Base-by-base conservation (phyloP, 345 rosid species). In the Aegle marmelos region DNA sequence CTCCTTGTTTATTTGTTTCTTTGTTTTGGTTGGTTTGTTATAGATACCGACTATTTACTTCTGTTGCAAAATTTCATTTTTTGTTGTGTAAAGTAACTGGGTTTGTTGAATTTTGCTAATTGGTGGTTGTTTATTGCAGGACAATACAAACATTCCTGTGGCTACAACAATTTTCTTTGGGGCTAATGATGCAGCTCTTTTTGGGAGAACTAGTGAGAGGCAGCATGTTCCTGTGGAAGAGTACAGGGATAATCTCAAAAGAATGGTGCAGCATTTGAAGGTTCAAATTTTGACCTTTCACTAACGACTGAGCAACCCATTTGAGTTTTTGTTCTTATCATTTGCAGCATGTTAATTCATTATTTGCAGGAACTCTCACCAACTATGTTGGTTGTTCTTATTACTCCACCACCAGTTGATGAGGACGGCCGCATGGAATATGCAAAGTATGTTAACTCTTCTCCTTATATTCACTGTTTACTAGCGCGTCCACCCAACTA, bases 171-270 rank as follows among this genome's bases (percentile, higher is more conserved):
- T 95, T 21, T 95, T 95, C 85, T 90, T 95, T 57, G 99, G 98
- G 70, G 99, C 98, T 53, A 95, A 95, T 83, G 99, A 95, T 85
- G 98, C 99, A 33, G 97, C 95, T 79, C 88, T 95, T 60, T 74
- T 79, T 17, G 99, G 97, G 78, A 88, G 95, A 82, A 86, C 70
- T 11, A 74, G 89, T 37, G 97, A 93, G 73, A 80, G 87, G 76
- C 98, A 90, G 62, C 94, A 95, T 83, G 97, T 95, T 64, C 98
- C 98, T 0, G 70, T 91, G 31, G 89, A 89, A 75, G 98, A 91
- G 85, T 95, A 92, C 76, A 87, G 74, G 75, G 88, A 92, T 56
- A 93, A 95, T 83, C 75, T 95, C 70, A 81, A 82, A 64, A 88
- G 81, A 81, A 90, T 95, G n/a, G 91, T 89, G 72, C 85, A n/a